phyloP scores from a whole-genome alignment of 2,329 filamentous ascomycete species.

The Plectosphaerella cucumerina region DNA sequence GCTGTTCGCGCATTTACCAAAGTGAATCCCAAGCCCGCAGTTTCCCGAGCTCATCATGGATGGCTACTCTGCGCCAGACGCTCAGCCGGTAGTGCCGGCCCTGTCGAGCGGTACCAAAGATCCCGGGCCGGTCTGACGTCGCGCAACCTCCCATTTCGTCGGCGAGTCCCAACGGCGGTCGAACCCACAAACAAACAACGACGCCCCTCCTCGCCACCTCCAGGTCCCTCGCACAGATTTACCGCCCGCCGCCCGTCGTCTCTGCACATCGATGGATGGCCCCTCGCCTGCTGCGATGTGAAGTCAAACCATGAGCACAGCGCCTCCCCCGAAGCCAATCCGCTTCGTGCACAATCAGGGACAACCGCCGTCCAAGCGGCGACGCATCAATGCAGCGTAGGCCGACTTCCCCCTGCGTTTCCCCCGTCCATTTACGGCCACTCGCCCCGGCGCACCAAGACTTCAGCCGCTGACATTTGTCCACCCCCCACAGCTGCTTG shows the following conservation, averaged over 20 bases:
- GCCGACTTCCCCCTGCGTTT: not conserved
- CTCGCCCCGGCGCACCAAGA: conserved; percentile 4
- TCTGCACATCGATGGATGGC: conserved; percentile 3
- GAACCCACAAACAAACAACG: too few relatives aligned
- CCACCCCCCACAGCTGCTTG: conserved; percentile 47
- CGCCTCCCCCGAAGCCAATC: conserved; percentile 54
- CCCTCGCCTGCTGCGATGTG: conserved; percentile 11
- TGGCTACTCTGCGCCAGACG: too few relatives aligned
- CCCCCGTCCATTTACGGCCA: not conserved
- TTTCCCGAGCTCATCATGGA: too few relatives aligned
- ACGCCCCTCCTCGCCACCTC: too few relatives aligned
- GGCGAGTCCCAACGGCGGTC: too few relatives aligned
- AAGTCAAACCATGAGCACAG: conserved; percentile 30
- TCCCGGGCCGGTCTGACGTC: too few relatives aligned
- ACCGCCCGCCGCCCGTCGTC: not conserved
- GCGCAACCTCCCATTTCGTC: too few relatives aligned
- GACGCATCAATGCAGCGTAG: conserved; percentile 73
- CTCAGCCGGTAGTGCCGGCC: too few relatives aligned
- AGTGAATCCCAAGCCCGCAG: too few relatives aligned
- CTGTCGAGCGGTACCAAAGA: too few relatives aligned
- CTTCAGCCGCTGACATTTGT: not conserved
- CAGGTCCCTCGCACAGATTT: not conserved
- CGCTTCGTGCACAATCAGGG: conserved; percentile 82
- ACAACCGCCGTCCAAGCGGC: conserved; percentile 72
- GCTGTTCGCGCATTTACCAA: too few relatives aligned